phyloP scores from a whole-genome alignment of 2,329 filamentous ascomycete genomes.

The Scorias spongiosa region DNA sequence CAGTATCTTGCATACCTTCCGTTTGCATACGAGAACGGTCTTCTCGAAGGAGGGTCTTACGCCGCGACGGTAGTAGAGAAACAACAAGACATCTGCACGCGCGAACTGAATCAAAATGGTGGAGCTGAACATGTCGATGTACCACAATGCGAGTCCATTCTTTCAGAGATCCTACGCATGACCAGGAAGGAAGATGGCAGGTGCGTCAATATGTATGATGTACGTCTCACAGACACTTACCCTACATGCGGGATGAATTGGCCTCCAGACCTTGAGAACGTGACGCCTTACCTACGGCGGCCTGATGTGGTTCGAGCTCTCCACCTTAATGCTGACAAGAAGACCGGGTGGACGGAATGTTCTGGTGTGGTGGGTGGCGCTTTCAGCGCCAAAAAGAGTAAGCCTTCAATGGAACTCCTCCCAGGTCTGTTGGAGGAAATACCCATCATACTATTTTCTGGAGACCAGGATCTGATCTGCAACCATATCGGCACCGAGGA shows the following conservation, averaged over 20 bases:
- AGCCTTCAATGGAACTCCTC: constrained; percentile 57
- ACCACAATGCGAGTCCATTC: constrained; percentile 56
- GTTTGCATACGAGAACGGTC: constrained; percentile 60
- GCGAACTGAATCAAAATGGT: constrained; percentile 40
- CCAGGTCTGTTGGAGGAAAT: constrained; percentile 65
- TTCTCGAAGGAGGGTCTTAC: constrained; percentile 54
- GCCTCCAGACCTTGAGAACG: constrained; percentile 67
- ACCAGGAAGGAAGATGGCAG: constrained; percentile 34
- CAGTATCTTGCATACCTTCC: constrained; percentile 81
- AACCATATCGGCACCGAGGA: constrained; percentile 91
- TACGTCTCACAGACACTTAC: constrained; percentile 65
- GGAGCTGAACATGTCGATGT: constrained; percentile 51
- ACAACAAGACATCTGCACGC: constrained; percentile 53
- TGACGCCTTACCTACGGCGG: constrained; percentile 74
- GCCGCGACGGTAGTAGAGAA: constrained; percentile 50
- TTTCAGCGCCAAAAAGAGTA: constrained; percentile 57
- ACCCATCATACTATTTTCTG: constrained; percentile 76
- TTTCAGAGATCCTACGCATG: constrained; percentile 54
- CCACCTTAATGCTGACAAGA: constrained; percentile 68
- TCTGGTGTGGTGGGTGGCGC: constrained; percentile 58
- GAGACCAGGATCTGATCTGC: constrained; percentile 88
- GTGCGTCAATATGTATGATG: constrained; percentile 95
- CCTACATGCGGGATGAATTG: constrained; percentile 94
- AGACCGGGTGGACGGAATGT: constrained; percentile 84
- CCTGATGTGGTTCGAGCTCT: constrained; percentile 66